These are phyloP conservation scores for Iberis pinnata DNA, from an alignment of 345 rosid species.

Conservation along the genomic window DNA sequence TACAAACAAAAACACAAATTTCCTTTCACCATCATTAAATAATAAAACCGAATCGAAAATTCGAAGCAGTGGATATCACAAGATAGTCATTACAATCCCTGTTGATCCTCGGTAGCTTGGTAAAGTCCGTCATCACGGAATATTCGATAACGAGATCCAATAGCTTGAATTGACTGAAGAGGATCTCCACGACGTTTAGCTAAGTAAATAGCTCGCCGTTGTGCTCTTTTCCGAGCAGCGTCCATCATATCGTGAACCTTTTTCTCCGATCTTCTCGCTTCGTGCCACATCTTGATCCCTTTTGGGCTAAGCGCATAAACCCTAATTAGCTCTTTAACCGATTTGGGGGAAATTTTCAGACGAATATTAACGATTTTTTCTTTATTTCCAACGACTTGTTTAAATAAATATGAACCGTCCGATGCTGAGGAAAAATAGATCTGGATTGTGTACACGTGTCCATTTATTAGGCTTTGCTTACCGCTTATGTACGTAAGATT, in stretches of 20 bases:
- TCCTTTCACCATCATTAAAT: neutral
- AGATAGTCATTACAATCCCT: slow-evolving; percentile 55
- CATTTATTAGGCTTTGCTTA: too few relatives aligned
- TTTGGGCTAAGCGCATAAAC: slow-evolving; percentile 17
- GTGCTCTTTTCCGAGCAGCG: slow-evolving; percentile 97
- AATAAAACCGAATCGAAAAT: neutral
- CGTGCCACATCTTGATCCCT: slow-evolving; percentile 80
- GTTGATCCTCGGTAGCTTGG: slow-evolving; percentile 80
- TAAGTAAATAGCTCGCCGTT: slow-evolving; percentile 72
- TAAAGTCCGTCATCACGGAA: slow-evolving; percentile 86
- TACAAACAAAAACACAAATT: neutral
- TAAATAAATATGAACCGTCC: slow-evolving; percentile 17
- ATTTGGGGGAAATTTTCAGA: slow-evolving; percentile 4
- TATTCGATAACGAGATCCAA: slow-evolving; percentile 59
- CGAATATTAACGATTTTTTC: too few relatives aligned
- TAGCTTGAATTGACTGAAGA: slow-evolving; percentile 76
- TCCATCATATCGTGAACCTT: slow-evolving; percentile 99
- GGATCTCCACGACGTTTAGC: slow-evolving; percentile 97
- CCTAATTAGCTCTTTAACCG: slow-evolving; percentile 10
- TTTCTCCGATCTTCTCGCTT: slow-evolving; percentile 95
- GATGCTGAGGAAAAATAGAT: neutral
- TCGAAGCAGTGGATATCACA: neutral
- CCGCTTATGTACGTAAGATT: too few relatives aligned
- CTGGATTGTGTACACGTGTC: too few relatives aligned
- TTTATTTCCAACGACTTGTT: slow-evolving; percentile 11